A percentile compares a stretch with the other conserved stretches of the same genome.
These are phyloP conservation scores for Davidsoniella virescens DNA, from an alignment of 2,329 filamentous ascomycete genomes.

Conservation along the genomic window DNA sequence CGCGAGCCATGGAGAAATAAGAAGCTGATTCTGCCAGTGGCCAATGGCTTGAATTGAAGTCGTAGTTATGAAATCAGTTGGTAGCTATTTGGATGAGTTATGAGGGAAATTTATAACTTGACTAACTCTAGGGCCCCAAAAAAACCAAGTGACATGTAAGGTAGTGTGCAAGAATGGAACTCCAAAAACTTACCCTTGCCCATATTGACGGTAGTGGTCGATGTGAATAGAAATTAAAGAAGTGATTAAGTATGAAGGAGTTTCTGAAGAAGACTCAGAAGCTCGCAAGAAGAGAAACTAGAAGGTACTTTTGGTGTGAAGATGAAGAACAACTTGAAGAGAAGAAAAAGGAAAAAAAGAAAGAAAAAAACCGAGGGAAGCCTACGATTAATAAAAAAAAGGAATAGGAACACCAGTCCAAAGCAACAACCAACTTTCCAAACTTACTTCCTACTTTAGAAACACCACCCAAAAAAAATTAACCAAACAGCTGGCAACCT, in stretches of 20 bases:
- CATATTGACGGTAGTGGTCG: constrained; percentile 9
- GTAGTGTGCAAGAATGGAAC: too few species aligned
- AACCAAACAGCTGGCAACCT: too few species aligned
- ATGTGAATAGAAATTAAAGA: constrained; percentile 3
- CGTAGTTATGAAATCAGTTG: neutral
- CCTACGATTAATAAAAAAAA: neutral
- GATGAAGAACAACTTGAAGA: constrained; percentile 8
- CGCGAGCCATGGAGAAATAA: too few species aligned
- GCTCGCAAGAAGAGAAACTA: neutral
- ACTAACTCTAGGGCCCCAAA: neutral
- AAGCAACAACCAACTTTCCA: neutral
- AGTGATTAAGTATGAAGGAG: constrained; percentile 1
- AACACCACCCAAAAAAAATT: neutral
- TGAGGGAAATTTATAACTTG: too few species aligned
- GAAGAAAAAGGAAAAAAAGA: constrained; percentile 4
- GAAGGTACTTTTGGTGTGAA: constrained; percentile 1
- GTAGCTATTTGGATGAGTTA: too few species aligned
- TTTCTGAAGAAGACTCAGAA: constrained; percentile 2
- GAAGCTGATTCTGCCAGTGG: too few species aligned
- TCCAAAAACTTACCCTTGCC: constrained; percentile 9
- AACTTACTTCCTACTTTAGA: too few species aligned
- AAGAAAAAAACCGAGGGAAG: neutral
- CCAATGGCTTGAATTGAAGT: neutral
- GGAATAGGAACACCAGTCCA: neutral
- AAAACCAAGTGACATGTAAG: neutral